Conservation (phyloP, 2,329 filamentous ascomycete species). For the Colletotrichum cordylinicola region DNA sequence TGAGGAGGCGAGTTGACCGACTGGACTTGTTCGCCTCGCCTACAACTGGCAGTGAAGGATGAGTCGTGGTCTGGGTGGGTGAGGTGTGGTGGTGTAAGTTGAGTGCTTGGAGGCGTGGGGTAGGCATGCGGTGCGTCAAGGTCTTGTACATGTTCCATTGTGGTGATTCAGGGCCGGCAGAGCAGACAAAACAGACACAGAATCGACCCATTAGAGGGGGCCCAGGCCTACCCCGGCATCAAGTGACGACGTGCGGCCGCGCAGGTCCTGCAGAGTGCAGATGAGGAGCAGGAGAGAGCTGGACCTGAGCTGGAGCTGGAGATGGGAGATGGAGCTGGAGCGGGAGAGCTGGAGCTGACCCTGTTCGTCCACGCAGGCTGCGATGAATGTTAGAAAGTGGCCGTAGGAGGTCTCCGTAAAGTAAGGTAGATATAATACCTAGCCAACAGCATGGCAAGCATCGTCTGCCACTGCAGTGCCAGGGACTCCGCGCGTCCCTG, state of each 20-base stretch:
- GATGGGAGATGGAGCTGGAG: not conserved
- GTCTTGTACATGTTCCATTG: not conserved
- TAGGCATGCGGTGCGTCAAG: not conserved
- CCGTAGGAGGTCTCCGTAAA: not conserved
- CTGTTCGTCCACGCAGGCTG: not conserved
- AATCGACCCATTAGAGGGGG: not conserved
- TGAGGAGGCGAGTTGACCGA: not conserved
- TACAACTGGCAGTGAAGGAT: not conserved
- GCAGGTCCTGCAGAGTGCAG: not conserved
- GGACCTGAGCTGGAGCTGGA: not conserved
- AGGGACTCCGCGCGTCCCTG: not conserved
- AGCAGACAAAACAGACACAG: not conserved
- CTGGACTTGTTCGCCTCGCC: not conserved
- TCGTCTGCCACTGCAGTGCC: not conserved
- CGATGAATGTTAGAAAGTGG: not conserved
- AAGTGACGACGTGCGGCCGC: constrained; percentile 1
- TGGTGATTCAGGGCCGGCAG: not conserved
- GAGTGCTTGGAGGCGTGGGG: not conserved
- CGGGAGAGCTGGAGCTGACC: not conserved
- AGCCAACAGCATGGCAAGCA: not conserved
- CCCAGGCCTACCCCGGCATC: not conserved
- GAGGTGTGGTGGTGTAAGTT: not conserved
- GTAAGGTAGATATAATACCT: not conserved
- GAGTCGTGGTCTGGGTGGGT: not conserved
- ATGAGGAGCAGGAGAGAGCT: not conserved